Base-by-base conservation (phyloP, 306 rosid species). In the Pyrus bretschneideri region DNA sequence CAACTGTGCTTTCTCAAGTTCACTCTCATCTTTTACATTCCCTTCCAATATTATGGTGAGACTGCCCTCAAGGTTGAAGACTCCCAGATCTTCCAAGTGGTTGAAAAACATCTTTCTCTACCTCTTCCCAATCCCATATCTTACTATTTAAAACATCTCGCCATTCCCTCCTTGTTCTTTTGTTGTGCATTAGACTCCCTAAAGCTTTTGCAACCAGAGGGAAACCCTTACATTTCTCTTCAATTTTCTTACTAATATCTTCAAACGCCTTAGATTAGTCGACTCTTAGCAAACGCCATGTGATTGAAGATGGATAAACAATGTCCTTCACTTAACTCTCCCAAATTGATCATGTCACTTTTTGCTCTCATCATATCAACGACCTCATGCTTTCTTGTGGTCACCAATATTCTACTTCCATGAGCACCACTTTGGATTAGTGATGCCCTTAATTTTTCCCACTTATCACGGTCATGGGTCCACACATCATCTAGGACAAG, bases 401-500 rank as follows among this genome's bases (percentile, higher is more conserved):
- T 78, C 11, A 78, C 76, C n/a, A 78, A 11, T 4, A 70, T 35
- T 63, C 35, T 78, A 71, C 73, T 67, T 7, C 81, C 54, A 10
- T 6, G 15, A 70, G 44, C 44, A 40, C 44, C 44, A 33, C 38
- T 40, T 40, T 40, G 11, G 44, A 40, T 40, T 40, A 40, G 25
- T n/a, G 38, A 5, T 54, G 29, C 22, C 7, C 33, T 29, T 4
- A 78, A 27, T 33, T 6, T 38, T 9, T 71, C 31, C 62, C 81
- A 78, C 5, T 55, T 23, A 3, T 25, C 17, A 59, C 4, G 2
- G 21, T 67, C 44, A 22, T 30, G 40, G 11, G 46, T 18, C 76
- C 81, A 78, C 12, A 70, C 76, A 67, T 78, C 76, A 31, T 78
- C 81, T 58, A 78, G 51, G 31, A 78, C 76, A 21, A 78, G 71